Conservation (phyloP, 495 filamentous ascomycete species). For the Tuber aestivum region DNA sequence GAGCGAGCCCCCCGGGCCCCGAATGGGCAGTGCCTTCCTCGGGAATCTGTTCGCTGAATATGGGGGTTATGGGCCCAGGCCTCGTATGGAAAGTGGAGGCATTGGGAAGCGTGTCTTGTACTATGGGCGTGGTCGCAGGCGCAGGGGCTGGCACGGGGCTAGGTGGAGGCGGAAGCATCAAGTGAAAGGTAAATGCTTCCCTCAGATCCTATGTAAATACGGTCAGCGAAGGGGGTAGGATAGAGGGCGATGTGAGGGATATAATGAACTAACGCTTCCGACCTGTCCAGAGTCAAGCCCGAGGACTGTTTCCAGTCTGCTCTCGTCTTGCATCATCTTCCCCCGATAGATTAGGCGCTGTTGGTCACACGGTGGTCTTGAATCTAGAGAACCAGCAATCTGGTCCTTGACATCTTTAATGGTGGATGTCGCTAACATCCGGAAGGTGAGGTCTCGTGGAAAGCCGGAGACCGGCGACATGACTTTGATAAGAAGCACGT, state of each 20-base stretch:
- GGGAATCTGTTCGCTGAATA: not conserved
- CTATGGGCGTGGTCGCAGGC: not conserved
- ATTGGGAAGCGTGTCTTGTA: not conserved
- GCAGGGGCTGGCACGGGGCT: not conserved
- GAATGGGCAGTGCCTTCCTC: not conserved
- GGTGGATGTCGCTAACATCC: slow-evolving; percentile 32
- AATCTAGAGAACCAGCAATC: slow-evolving; percentile 31
- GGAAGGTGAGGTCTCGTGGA: slow-evolving; percentile 37
- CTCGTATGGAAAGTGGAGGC: not conserved
- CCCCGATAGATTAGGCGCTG: slow-evolving; percentile 40
- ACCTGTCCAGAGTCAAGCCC: slow-evolving; percentile 27
- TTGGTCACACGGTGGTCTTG: slow-evolving; percentile 29
- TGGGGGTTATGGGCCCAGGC: not conserved
- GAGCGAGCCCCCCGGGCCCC: not conserved
- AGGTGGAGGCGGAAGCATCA: not conserved
- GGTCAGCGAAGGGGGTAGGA: not conserved
- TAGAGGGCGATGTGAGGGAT: not conserved
- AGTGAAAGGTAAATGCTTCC: not conserved
- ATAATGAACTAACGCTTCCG: slow-evolving; percentile 21
- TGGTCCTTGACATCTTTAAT: slow-evolving; percentile 35
- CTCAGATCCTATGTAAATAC: not conserved
- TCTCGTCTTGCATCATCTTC: slow-evolving; percentile 33
- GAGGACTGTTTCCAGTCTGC: slow-evolving; percentile 24
- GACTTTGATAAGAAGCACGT: slow-evolving; percentile 35
- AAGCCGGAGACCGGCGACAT: slow-evolving; percentile 37